A percentile compares a stretch with the other conserved stretches of the same genome.
These are phyloP conservation scores for Fusarium hostae DNA, from an alignment of 2,329 filamentous ascomycete genomes.

Conservation along the genomic window DNA sequence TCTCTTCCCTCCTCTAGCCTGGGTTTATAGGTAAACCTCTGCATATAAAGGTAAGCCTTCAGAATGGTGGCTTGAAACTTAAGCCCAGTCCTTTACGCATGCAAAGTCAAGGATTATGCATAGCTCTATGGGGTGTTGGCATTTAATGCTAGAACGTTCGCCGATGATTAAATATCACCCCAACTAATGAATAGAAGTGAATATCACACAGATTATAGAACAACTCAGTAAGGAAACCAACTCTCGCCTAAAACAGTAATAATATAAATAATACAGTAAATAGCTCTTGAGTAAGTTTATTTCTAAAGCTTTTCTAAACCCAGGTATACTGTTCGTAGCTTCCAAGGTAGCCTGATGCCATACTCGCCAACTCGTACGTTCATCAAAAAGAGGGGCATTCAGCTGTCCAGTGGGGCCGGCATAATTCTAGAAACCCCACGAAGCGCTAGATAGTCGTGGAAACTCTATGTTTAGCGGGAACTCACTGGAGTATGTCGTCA, in stretches of 20 bases:
- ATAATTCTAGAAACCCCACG: constrained; percentile 45
- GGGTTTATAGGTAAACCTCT: too few species aligned
- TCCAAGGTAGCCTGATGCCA: neutral
- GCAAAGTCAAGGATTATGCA: neutral
- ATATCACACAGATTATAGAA: too few species aligned
- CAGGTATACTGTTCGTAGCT: neutral
- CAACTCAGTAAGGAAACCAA: neutral
- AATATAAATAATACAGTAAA: neutral
- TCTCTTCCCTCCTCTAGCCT: neutral
- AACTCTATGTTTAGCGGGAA: constrained; percentile 34
- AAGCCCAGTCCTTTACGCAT: neutral
- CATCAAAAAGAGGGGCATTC: constrained; percentile 2
- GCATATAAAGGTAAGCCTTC: neutral
- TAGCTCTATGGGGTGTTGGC: neutral
- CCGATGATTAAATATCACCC: neutral
- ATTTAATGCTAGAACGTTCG: constrained; percentile 1
- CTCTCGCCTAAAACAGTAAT: too few species aligned
- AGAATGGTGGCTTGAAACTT: neutral
- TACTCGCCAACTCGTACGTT: neutral
- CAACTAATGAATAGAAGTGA: neutral
- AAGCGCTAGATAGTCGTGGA: constrained; percentile 35
- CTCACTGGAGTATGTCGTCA: constrained; percentile 37
- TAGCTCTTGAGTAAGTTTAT: neutral
- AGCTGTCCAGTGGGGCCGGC: neutral
- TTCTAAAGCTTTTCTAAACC: neutral